Evolutionary conservation across 106 monocot species (phyloP), one percentile per base, ranked within the genome.

Genomic region (Triglochin maritima): DNA sequence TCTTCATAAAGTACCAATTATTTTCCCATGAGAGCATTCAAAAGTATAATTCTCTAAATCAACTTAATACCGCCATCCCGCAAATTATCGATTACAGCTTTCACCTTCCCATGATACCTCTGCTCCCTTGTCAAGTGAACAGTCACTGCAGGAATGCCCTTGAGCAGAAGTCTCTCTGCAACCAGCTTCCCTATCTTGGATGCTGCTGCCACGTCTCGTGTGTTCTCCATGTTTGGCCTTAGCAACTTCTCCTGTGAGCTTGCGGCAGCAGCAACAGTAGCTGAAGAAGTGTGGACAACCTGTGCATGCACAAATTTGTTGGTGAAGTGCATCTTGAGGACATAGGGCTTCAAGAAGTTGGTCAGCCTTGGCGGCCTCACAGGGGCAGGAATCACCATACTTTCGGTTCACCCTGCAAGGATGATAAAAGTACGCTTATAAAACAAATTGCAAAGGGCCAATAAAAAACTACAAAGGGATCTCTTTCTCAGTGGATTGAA

Each of bases 201-300:
- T 13, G 93, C 93, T 0, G 93, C 93, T 3, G 93, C 79, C 9
- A 89, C 88, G 47, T 93, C 93, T 4, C 78, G 63, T 4, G 88
- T 89, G n/a, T 83, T 81, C 73, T 78, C 88, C 85, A 93, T 77
- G 72, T 46, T 70, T 3, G 86, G 73, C 50, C 84, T 82, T 56
- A 93, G 77, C 55, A 86, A 68, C 79, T 89, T 86, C 75, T 93
- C 93, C 69, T 89, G 93, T 2, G 93, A 89, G 80, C 93, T 89
- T 7, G 89, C 93, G 0, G 93, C 83, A 7, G 80, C 75, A 3
- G 89, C 89, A 15, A 93, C 80, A 1, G 86, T 86, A 11, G 93
- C 84, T 12, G 93, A 89, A 15, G 93, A 88, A 9, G 84, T 72
- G 74, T 93, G 93, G 42, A 89, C 46, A 6, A 89, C 93, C 48